A percentile compares a stretch with the other conserved stretches of the same genome.
These are phyloP conservation scores for Sapria himalayana DNA, from an alignment of 345 rosid species.

Conservation along the genomic window DNA sequence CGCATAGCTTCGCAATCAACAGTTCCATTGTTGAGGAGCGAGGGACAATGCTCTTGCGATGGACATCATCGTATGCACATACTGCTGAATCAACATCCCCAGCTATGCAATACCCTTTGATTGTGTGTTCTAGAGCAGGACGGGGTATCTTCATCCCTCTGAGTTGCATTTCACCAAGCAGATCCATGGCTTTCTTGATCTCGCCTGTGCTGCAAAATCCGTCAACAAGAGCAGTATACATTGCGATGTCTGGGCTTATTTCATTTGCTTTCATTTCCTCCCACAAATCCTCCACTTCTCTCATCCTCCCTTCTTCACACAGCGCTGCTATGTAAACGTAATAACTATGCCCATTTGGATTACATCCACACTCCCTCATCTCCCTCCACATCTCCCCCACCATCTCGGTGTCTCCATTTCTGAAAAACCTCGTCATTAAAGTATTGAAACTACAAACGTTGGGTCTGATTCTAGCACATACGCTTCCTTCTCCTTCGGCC, in stretches of 20 bases:
- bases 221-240: constrained; percentile 52
- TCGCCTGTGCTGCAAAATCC: constrained; percentile 36
- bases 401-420: constrained; percentile 33
- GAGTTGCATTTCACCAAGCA: constrained; percentile 35
- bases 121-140: constrained; percentile 38
- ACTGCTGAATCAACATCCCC: constrained; percentile 33
- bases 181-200: constrained; percentile 32
- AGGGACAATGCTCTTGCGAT: constrained; percentile 23
- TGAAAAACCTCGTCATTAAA: constrained; percentile 41
- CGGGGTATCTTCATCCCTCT: constrained; percentile 23
- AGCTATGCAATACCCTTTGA: constrained; percentile 35
- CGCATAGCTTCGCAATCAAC: constrained; percentile 28
- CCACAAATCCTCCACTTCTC: constrained; percentile 44
- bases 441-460: constrained; percentile 44
- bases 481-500: constrained; percentile 7
- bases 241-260: constrained; percentile 26
- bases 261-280: constrained; percentile 37
- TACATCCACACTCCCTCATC: constrained; percentile 26
- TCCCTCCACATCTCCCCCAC: constrained; percentile 50
- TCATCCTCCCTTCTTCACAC: constrained; percentile 33
- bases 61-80: constrained; percentile 39
- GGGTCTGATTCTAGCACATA: constrained; percentile 17
- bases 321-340: constrained; percentile 32
- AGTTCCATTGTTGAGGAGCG: constrained; percentile 25
- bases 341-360: constrained; percentile 26